These are phyloP conservation scores for Pyrenopolyporus hunteri DNA, from an alignment of 495 filamentous ascomycete species.

Conservation along the genomic window DNA sequence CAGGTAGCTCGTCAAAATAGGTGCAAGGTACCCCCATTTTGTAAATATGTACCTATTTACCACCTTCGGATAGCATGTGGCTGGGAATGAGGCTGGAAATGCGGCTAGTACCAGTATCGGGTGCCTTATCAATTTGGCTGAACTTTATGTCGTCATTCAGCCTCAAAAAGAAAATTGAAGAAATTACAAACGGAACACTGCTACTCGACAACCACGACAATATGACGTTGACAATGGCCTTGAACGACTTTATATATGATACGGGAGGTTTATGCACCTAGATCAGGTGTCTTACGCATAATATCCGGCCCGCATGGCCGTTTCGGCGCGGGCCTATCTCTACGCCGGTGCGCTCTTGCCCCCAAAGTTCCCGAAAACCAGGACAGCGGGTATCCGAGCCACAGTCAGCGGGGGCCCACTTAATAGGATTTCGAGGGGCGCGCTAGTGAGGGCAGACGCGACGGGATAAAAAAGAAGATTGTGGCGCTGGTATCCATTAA, in stretches of 20 bases:
- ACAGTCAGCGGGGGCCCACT: conserved; percentile 25
- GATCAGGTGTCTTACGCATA: conserved; percentile 13
- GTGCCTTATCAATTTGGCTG: too few species aligned
- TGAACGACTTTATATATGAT: too few species aligned
- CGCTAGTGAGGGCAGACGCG: conserved; percentile 20
- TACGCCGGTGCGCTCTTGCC: conserved; percentile 2
- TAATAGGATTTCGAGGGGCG: conserved; percentile 28
- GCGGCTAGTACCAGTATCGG: too few species aligned
- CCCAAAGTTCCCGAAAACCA: conserved; percentile 22
- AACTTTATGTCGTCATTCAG: too few species aligned
- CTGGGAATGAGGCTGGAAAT: conserved; percentile 2
- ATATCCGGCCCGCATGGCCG: conserved; percentile 6
- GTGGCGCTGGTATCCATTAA: conserved; percentile 37
- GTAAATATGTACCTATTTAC: too few species aligned
- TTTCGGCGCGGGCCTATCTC: conserved; percentile 3
- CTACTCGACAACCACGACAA: too few species aligned
- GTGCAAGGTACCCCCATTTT: too few species aligned
- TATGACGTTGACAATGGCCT: too few species aligned
- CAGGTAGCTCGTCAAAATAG: conserved; percentile 3
- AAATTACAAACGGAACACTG: too few species aligned
- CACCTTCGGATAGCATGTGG: not conserved
- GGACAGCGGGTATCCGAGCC: conserved; percentile 30
- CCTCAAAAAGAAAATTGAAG: too few species aligned
- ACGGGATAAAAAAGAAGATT: conserved; percentile 9
- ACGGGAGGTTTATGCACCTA: too few species aligned